Percentiles rank a stretch among this genome's conserved stretches.
Conservation (phyloP, 352 stramenopile genomes). For the Halophytophthora polymorphica region DNA sequence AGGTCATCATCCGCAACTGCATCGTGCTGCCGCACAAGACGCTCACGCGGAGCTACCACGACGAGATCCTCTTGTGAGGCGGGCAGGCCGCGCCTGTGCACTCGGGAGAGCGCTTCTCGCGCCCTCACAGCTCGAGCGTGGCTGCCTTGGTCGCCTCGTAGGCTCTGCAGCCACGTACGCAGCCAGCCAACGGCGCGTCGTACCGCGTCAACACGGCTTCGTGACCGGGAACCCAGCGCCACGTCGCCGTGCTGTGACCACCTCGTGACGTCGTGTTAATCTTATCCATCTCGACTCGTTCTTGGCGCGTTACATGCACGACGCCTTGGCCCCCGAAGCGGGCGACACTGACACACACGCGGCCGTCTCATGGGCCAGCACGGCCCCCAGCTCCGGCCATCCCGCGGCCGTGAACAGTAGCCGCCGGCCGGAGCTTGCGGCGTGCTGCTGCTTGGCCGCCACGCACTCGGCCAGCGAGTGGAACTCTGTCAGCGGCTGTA, state of each 20-base stretch:
- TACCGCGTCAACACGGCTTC: too few species aligned
- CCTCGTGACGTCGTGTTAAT: conserved; percentile 2
- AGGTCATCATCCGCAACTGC: conserved; percentile 89
- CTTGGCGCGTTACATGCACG: too few species aligned
- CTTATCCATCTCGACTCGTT: too few species aligned
- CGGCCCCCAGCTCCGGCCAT: conserved; percentile 23
- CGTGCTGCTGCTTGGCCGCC: not conserved
- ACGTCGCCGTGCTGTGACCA: conserved; percentile 26
- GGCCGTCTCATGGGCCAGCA: not conserved
- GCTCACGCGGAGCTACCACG: conserved; percentile 85
- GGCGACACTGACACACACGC: too few species aligned
- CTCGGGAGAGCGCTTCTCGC: conserved; percentile 17
- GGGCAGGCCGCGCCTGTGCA: conserved; percentile 10
- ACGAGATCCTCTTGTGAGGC: conserved; percentile 85
- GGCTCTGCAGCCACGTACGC: too few species aligned
- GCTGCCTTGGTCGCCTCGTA: not conserved
- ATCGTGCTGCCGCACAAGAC: conserved; percentile 88
- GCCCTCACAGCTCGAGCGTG: conserved; percentile 19
- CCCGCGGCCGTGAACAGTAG: conserved; percentile 25
- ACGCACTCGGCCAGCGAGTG: conserved; percentile 16
- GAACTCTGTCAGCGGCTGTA: conserved; percentile 21
- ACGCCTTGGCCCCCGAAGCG: too few species aligned
- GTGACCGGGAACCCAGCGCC: too few species aligned
- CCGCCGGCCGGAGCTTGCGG: conserved; percentile 6
- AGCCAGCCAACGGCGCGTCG: too few species aligned